Evolutionary conservation across 1,284 basidiomycete genomes (phyloP), one percentile per base, ranked within the genome.

Genomic region (Apiotrichum montevideense): DNA sequence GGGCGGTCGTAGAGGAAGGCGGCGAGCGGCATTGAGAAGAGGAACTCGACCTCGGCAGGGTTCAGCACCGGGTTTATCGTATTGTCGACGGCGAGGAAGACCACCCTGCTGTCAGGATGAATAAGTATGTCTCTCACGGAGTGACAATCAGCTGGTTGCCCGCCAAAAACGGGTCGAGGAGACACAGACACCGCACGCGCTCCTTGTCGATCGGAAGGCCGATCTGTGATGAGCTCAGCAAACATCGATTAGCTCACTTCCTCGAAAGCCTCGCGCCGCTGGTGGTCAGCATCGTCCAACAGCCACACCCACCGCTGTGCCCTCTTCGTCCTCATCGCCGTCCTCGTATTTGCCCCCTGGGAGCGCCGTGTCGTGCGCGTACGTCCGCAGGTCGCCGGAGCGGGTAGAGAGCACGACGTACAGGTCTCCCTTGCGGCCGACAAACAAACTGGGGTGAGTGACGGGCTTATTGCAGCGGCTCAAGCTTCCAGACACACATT

Each of bases 281-380:
- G 59, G 33, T 21, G 6, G 48, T 53, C 45, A 57, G 48, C 39
- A 10, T 10, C 7, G 2, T 21, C 3, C 10, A 42, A 13, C 15
- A 8, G 10, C 39, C n/a, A 11, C 6, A 1, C 85, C 65, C 72
- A 90, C 88, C 15, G 89, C 90, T 2, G 89, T 87, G 60, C 86
- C 86, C 69, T 91, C 89, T 10, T 85, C 77, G 44, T 81, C 83
- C 61, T 68, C 71, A 69, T 92, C 90, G 29, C 77, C 79, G 2
- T 78, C 78, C 34, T 92, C 90, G 15, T 85, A 80, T 67, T 85
- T 89, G 0, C 90, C 89, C 4, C 90, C 90, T 0, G 89, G 89
- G 4, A 92, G 74, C 2, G 87, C 86, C 0, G 90, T 92, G 71
- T 92, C 89, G 0, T 87, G 87, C 0, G 88, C 87, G 64, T 87